These are phyloP conservation scores for Aspergillus udagawae DNA, from an alignment of 2,329 filamentous ascomycete species.

Conservation along the genomic window DNA sequence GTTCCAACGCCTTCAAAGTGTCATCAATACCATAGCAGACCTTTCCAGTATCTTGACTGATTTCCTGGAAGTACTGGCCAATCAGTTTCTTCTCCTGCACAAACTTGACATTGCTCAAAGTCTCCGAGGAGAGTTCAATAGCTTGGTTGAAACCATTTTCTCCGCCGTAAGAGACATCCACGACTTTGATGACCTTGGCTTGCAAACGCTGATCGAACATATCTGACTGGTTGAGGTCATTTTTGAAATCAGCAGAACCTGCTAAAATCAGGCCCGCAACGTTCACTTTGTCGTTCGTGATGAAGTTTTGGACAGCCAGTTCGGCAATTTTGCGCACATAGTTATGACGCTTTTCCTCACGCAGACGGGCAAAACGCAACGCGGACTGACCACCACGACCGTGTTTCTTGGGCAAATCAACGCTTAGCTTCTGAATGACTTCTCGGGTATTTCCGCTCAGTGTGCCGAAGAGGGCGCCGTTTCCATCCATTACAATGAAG, in stretches of 20 bases:
- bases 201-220: slow-evolving; percentile 91
- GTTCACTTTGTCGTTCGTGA: slow-evolving; percentile 97
- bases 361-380: slow-evolving; percentile 96
- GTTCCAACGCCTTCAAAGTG: slow-evolving; percentile 92
- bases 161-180: slow-evolving; percentile 97
- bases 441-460: slow-evolving; percentile 96
- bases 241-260: slow-evolving; percentile 99
- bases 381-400: slow-evolving; percentile 99
- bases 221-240: slow-evolving; percentile 95
- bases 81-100: slow-evolving; percentile 99
- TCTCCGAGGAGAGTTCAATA: slow-evolving; percentile 92
- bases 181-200: slow-evolving; percentile 97
- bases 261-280: slow-evolving; percentile 92
- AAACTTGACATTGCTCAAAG: slow-evolving; percentile 98
- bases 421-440: slow-evolving; percentile 94
- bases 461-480: slow-evolving; percentile 94
- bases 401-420: slow-evolving; percentile 99
- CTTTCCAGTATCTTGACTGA: slow-evolving; percentile 93
- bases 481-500: slow-evolving; percentile 99
- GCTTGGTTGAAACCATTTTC: slow-evolving; percentile 99
- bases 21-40: slow-evolving; percentile 98
- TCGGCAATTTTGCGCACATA: slow-evolving; percentile 99
- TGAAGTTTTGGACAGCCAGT: slow-evolving; percentile 97
- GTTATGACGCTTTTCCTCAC: slow-evolving; percentile 99
- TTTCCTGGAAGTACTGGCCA: slow-evolving; percentile 98